phyloP scores from a whole-genome alignment of 2,329 filamentous ascomycete genomes.

The Magnaporthiopsis rhizophila region DNA sequence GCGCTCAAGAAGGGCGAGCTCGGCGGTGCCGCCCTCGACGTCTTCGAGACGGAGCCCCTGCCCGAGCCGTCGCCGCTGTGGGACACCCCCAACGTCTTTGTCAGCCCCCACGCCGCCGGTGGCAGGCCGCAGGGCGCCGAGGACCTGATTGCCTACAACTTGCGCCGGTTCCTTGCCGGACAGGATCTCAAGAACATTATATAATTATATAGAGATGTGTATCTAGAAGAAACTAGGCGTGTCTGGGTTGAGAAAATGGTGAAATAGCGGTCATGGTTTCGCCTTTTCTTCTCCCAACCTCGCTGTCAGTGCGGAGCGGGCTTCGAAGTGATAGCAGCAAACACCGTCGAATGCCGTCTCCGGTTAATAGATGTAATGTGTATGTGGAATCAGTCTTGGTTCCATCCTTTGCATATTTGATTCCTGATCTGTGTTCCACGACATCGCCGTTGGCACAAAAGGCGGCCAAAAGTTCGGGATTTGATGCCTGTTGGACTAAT shows the following conservation, averaged over 20 bases:
- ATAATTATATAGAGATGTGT: conserved; percentile 12
- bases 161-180: conserved; percentile 50
- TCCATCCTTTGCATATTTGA: neutral
- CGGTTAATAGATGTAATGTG: neutral
- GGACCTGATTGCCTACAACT: conserved; percentile 51
- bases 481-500: too few species aligned
- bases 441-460: too few species aligned
- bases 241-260: neutral
- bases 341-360: neutral
- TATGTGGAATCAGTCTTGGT: neutral
- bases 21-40: conserved; percentile 42
- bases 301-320: too few species aligned
- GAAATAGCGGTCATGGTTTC: too few species aligned
- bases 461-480: too few species aligned
- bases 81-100: conserved; percentile 16
- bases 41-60: conserved; percentile 28
- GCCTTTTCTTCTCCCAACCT: too few species aligned
- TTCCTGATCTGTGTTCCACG: neutral
- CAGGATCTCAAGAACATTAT: conserved; percentile 48
- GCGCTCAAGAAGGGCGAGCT: conserved; percentile 34
- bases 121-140: conserved; percentile 54
- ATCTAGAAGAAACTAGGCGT: neutral
- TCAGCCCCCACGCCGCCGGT: conserved; percentile 37
- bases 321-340: neutral
- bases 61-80: conserved; percentile 15